Conservation (phyloP, 495 filamentous ascomycete species). For the Venustampulla echinocandica region DNA sequence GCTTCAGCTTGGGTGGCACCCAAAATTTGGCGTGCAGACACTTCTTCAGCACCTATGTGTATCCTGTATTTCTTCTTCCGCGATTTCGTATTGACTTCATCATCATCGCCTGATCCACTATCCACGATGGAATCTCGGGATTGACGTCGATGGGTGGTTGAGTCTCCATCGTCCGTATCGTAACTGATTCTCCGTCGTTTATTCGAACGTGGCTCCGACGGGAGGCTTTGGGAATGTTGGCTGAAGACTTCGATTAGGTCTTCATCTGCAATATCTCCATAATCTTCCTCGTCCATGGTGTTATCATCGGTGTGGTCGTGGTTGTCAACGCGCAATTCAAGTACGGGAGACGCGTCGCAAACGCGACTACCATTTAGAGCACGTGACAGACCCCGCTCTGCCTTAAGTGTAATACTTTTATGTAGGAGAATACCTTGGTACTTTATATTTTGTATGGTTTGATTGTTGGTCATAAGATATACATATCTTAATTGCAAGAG, state of each 20-base stretch:
- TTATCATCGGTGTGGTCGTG: neutral
- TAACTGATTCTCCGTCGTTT: slow-evolving; percentile 10
- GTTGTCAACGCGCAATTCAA: neutral
- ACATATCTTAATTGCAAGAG: too few species aligned
- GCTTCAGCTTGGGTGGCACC: slow-evolving; percentile 20
- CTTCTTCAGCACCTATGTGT: slow-evolving; percentile 13
- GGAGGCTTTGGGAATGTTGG: slow-evolving; percentile 20
- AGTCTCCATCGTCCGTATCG: slow-evolving; percentile 3
- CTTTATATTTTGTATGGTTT: too few species aligned
- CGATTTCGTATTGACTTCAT: slow-evolving; percentile 2
- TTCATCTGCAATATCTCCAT: slow-evolving; percentile 22
- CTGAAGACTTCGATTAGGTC: slow-evolving; percentile 21
- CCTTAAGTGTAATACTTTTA: too few species aligned
- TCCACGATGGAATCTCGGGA: slow-evolving; percentile 3
- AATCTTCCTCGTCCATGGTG: slow-evolving; percentile 20
- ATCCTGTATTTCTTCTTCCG: slow-evolving; percentile 24
- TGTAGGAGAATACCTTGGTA: too few species aligned
- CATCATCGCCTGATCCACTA: slow-evolving; percentile 9
- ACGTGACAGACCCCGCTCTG: too few species aligned
- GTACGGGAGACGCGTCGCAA: neutral
- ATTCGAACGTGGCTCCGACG: neutral
- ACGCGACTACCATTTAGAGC: too few species aligned
- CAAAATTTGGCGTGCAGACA: slow-evolving; percentile 10
- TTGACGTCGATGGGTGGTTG: neutral
- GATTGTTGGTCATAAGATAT: too few species aligned